Percentiles rank a stretch among this genome's conserved stretches.
Evolutionary conservation across 2,329 filamentous ascomycete species (phyloP).

Genomic region (Thermomyces lanuginosus): DNA sequence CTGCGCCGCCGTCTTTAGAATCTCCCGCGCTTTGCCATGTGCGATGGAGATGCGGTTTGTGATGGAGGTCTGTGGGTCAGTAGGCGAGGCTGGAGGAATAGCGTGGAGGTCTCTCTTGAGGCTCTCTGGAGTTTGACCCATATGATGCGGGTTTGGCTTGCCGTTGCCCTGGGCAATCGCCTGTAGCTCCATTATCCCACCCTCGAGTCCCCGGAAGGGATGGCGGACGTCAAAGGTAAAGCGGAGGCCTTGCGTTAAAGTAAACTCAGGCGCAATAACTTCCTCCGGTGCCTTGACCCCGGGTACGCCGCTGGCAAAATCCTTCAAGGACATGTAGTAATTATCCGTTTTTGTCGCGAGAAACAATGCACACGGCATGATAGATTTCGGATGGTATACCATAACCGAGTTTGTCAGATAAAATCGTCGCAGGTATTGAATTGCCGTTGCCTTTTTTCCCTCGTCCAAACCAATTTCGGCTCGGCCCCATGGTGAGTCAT

Average conservation of each 20-base stretch:
- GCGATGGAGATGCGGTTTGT: slow-evolving; percentile 41
- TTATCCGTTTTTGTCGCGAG: slow-evolving; percentile 89
- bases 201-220: slow-evolving; percentile 75
- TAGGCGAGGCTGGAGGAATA: slow-evolving; percentile 15
- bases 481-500: slow-evolving; percentile 2
- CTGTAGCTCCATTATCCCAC: slow-evolving; percentile 66
- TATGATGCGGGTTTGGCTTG: slow-evolving; percentile 15
- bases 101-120: slow-evolving; percentile 16
- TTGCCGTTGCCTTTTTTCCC: slow-evolving; percentile 49
- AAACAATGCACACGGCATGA: slow-evolving; percentile 81
- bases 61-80: slow-evolving; percentile 12
- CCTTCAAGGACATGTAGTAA: slow-evolving; percentile 49
- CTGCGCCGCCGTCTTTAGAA: slow-evolving; percentile 63
- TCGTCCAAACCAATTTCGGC: slow-evolving; percentile 1
- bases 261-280: slow-evolving; percentile 78
- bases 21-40: slow-evolving; percentile 54
- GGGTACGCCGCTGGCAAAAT: slow-evolving; percentile 54
- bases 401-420: slow-evolving; percentile 91
- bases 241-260: slow-evolving; percentile 77
- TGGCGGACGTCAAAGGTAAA: slow-evolving; percentile 91
- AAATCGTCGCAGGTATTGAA: slow-evolving; percentile 83
- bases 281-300: slow-evolving; percentile 61
- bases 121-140: slow-evolving; percentile 15
- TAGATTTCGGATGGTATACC: slow-evolving; percentile 82
- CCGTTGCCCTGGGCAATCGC: slow-evolving; percentile 48